These are phyloP conservation scores for Penicillium silybi DNA, from an alignment of 495 filamentous ascomycete genomes.

Conservation along the genomic window DNA sequence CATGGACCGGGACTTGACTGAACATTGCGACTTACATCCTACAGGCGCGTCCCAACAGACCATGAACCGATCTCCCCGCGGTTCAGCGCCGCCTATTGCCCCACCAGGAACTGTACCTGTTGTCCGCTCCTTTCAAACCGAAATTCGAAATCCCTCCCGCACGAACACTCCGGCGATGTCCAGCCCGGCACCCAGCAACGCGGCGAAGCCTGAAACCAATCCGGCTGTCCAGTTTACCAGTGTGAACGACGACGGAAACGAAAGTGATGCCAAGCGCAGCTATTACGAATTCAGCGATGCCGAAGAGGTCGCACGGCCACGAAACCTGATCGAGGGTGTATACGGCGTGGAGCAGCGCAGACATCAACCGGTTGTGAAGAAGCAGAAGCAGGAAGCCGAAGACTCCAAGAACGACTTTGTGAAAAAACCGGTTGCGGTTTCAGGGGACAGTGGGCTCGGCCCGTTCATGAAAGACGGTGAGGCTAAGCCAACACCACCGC, in stretches of 20 bases:
- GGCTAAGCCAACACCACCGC: slow-evolving; percentile 23
- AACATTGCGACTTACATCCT: slow-evolving; percentile 22
- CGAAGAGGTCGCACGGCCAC: slow-evolving; percentile 20
- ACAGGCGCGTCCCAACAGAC: slow-evolving; percentile 19
- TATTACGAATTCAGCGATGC: slow-evolving; percentile 26
- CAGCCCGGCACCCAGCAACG: slow-evolving; percentile 8
- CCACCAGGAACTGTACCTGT: slow-evolving; percentile 28
- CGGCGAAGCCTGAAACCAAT: slow-evolving; percentile 6
- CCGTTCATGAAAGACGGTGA: slow-evolving; percentile 59
- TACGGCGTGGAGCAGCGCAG: slow-evolving; percentile 67
- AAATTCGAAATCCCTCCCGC: background rate
- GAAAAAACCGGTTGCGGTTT: slow-evolving; percentile 38
- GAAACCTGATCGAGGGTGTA: slow-evolving; percentile 58
- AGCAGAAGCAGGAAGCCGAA: slow-evolving; percentile 50
- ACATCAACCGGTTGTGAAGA: slow-evolving; percentile 56
- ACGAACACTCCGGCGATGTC: background rate
- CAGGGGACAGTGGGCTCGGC: slow-evolving; percentile 54
- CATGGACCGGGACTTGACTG: slow-evolving; percentile 10
- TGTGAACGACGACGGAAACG: slow-evolving; percentile 17
- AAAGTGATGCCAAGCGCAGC: slow-evolving; percentile 28
- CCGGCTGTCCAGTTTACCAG: slow-evolving; percentile 30
- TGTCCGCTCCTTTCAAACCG: slow-evolving; percentile 17
- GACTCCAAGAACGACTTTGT: slow-evolving; percentile 37
- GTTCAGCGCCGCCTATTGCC: slow-evolving; percentile 15
- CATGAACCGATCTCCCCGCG: slow-evolving; percentile 7